These are phyloP conservation scores for Ceratocystis lukuohia DNA, from an alignment of 2,329 filamentous ascomycete genomes.

Conservation along the genomic window DNA sequence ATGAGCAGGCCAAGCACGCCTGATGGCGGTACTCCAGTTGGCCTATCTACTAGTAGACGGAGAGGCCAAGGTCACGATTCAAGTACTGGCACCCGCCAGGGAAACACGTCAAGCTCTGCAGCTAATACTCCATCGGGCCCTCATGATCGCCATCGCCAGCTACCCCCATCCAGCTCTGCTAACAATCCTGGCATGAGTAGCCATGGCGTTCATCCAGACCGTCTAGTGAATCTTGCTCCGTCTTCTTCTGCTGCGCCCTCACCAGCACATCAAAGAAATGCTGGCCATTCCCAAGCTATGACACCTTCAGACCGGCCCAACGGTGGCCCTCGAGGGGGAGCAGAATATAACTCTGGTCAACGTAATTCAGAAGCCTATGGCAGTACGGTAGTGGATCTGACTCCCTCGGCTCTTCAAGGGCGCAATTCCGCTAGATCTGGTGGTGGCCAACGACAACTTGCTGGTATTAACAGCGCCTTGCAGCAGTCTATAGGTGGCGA, in stretches of 20 bases:
- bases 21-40: conserved; percentile 11
- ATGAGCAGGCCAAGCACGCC: background rate
- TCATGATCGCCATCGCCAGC: conserved; percentile 16
- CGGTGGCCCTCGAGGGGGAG: background rate
- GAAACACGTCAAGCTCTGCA: background rate
- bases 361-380: conserved; percentile 8
- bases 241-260: background rate
- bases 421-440: background rate
- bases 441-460: conserved; percentile 36
- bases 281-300: background rate
- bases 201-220: conserved; percentile 16
- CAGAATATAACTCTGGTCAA: background rate
- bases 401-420: background rate
- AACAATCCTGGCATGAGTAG: background rate
- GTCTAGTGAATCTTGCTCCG: conserved; percentile 7
- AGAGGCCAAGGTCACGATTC: conserved; percentile 7
- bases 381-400: conserved; percentile 5
- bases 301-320: background rate
- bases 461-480: conserved; percentile 46
- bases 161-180: background rate
- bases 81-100: background rate
- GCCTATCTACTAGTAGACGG: conserved; percentile 9
- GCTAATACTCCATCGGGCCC: background rate
- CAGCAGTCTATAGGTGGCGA: conserved; percentile 34
- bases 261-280: conserved; percentile 2